Base-by-base conservation (phyloP, 495 filamentous ascomycete species). In the Evernia prunastri region DNA sequence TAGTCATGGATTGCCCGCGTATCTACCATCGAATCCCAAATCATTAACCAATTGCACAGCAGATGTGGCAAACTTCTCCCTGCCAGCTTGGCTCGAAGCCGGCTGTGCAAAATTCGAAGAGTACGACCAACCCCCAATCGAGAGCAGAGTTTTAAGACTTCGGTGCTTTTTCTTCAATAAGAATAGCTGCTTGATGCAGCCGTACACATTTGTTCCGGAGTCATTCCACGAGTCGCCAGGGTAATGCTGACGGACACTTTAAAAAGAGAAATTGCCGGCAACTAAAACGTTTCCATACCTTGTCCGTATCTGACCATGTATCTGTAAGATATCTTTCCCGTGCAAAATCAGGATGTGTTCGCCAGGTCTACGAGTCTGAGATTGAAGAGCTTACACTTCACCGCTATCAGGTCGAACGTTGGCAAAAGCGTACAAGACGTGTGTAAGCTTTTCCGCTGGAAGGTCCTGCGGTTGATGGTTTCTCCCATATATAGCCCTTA, bases 111-210 rank as follows among this genome's bases (percentile, higher is more conserved):
- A 96, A 75, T 96, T 95, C 71, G 83, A 74, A 59, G 89, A 90
- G 74, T 97, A 97, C 0, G 92, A 96, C 94, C 95, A 97, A 36
- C 94, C 94, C 64, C 94, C 94, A 67, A 99, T 94, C 56, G 90
- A 95, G 17, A 99, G 84, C 13, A 97, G 81, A 9, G 96, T 81
- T 76, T 97, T 97, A 54, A 98, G 78, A 72, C 95, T 87, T 60
- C 94, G 86, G 75, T 97, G 87, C 64, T 83, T 79, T 71, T 88
- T 88, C 81, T 98, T 98, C 42, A 93, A 85, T 33, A 98, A 80
- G 76, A 87, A 91, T 27, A 98, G 84, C 78, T 97, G 94, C 81
- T 97, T 98, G 49, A 93, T 76, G 74, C 90, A 96, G 59, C 91
- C 91, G 75, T 94, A 94, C 57, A 92, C 76, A 74, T 92, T 92